phyloP scores from a whole-genome alignment of 768 basidiomycete species.

The Termitomyces sp. region DNA sequence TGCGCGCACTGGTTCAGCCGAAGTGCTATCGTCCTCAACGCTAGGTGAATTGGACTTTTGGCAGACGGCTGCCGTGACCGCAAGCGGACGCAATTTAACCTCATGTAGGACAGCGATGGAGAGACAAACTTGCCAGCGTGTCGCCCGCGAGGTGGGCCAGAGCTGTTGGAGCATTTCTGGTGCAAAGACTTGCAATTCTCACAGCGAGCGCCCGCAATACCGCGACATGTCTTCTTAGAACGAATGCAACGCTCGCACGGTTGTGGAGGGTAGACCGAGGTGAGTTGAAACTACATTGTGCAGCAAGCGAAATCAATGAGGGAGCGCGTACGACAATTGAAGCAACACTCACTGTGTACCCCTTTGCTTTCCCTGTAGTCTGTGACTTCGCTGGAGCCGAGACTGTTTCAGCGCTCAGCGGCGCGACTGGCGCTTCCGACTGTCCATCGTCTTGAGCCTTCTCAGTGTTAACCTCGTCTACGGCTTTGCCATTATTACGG shows the following conservation, averaged over 20 bases:
- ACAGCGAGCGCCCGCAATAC: slow-evolving; percentile 37
- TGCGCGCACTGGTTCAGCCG: slow-evolving; percentile 15
- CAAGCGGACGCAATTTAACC: slow-evolving; percentile 1
- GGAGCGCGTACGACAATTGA: neutral
- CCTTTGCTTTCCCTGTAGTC: slow-evolving; percentile 18
- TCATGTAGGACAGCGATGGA: neutral
- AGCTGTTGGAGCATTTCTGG: slow-evolving; percentile 43
- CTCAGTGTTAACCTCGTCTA: slow-evolving; percentile 14
- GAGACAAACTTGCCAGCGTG: slow-evolving; percentile 26
- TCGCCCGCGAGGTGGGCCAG: slow-evolving; percentile 36
- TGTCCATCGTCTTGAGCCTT: slow-evolving; percentile 24
- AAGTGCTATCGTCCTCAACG: slow-evolving; percentile 6
- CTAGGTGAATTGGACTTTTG: slow-evolving; percentile 3
- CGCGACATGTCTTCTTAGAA: slow-evolving; percentile 36
- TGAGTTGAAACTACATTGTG: slow-evolving; percentile 8
- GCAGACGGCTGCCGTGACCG: slow-evolving; percentile 7
- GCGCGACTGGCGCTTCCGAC: slow-evolving; percentile 15
- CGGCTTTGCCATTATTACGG: slow-evolving; percentile 19
- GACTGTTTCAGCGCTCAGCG: neutral
- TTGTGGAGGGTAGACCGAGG: slow-evolving; percentile 29
- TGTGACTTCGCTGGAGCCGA: slow-evolving; percentile 23
- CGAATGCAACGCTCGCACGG: slow-evolving; percentile 43
- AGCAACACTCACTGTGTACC: slow-evolving; percentile 17
- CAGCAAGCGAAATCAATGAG: neutral
- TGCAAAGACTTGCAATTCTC: slow-evolving; percentile 42